Conservation (phyloP, 139 green algal genomes). For the Desmodesmus armatus region DNA sequence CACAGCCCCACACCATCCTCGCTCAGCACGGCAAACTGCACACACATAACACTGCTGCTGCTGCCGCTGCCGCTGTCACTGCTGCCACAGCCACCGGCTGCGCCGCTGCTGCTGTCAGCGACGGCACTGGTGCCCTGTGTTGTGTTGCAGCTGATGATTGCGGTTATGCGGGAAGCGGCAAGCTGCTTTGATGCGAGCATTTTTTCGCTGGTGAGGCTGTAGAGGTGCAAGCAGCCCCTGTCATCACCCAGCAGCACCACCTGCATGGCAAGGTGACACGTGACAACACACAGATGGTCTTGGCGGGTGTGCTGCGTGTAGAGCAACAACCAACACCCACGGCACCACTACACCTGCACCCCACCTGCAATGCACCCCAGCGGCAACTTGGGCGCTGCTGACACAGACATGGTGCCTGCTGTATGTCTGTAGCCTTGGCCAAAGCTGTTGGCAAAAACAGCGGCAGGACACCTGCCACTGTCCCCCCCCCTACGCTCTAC, state of each 20-base stretch:
- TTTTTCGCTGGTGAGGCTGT: constrained; percentile 7
- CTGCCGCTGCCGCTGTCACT: not conserved
- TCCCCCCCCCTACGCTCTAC: too few species aligned
- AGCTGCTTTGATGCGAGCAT: constrained; percentile 24
- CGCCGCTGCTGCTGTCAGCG: not conserved
- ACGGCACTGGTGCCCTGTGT: not conserved
- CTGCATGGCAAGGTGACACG: too few species aligned
- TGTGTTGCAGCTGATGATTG: constrained; percentile 15
- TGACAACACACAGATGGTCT: too few species aligned
- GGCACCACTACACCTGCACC: too few species aligned
- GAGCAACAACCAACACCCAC: too few species aligned
- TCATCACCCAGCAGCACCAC: constrained; percentile 30
- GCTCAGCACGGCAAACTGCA: constrained; percentile 24
- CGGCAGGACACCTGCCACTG: not conserved
- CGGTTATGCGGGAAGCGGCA: not conserved
- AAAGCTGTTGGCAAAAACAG: too few species aligned
- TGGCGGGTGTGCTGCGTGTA: too few species aligned
- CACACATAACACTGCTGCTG: not conserved
- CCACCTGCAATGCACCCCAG: too few species aligned
- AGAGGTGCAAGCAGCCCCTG: constrained; percentile 1
- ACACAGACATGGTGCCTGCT: too few species aligned
- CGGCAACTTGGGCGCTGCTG: too few species aligned
- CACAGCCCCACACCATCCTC: not conserved
- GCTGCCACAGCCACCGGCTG: not conserved
- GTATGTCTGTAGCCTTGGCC: too few species aligned